Evolutionary conservation across 2,329 filamentous ascomycete genomes (phyloP), one percentile per base, ranked within the genome.

Genomic region (Intubia oerlemansii): DNA sequence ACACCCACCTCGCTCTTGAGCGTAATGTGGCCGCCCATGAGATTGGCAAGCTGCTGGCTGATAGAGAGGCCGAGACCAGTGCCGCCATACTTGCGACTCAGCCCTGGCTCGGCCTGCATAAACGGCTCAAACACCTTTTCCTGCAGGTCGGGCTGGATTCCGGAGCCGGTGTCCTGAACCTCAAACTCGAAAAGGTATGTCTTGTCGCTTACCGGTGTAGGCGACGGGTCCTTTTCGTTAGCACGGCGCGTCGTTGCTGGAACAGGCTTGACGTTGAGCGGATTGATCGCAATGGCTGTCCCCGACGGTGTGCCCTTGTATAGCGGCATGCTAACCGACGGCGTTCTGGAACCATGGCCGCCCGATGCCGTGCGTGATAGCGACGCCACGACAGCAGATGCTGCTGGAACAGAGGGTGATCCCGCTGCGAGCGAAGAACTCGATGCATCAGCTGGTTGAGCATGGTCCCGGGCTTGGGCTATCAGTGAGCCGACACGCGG

Each of bases 61-160:
- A 93, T 93, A 42, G 77, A 85, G 31, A 93, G 49, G 2, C 84
- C 84, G 2, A 92, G 55, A 4, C 84, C 84, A 1, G 84, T 92
- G 11, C 84, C 84, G 12, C 81, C 81, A 44, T 74, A 90, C 43
- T 88, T 88, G 48, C 81, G 90, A 53, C 77, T 90, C 11, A 93
- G 53, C 1, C 81, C 78, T 2, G 88, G 54, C 44, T 92, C 82
- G n/a, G 78, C 84, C 48, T 93, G 84, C 0, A 92, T 78, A 43
- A 93, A 93, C 1, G 84, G 84, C 46, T 92, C 84, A 44, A 93
- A 93, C 8, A 93, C 80, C 39, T 73, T 73, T 32, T 78, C 59
- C 40, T 82, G 80, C 47, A 90, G 66, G 37, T 74, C 55, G 6
- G 71, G 64, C 0, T 80, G 68, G 32, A 92, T 91, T 17, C 84